These are phyloP conservation scores for Thinopyrum obtusiflorum DNA, from an alignment of 202 grass and related monocot species.

Conservation along the genomic window DNA sequence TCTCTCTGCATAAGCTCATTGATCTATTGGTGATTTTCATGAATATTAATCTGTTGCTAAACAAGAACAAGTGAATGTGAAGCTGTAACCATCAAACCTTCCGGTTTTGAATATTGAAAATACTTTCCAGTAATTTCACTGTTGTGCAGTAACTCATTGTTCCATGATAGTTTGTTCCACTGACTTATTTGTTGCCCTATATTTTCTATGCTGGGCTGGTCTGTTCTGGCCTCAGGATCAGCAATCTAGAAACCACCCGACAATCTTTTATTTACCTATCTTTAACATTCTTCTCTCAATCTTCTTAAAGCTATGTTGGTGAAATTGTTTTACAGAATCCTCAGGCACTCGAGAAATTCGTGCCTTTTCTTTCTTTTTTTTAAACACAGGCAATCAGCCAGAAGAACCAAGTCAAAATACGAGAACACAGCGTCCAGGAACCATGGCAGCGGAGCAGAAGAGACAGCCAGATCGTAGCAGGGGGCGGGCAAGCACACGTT, in stretches of 20 bases:
- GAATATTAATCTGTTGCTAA: slow-evolving; percentile 3
- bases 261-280: background rate
- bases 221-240: background rate
- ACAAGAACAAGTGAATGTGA: background rate
- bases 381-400: too few species aligned
- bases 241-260: background rate
- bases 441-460: too few species aligned
- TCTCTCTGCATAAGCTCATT: background rate
- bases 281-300: background rate
- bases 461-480: too few species aligned
- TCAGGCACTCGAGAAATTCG: too few species aligned
- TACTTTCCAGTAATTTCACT: background rate
- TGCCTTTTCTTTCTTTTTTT: too few species aligned
- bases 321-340: background rate
- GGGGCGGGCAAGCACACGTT: too few species aligned
- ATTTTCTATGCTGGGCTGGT: background rate
- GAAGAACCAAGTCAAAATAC: too few species aligned
- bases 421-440: too few species aligned
- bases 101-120: background rate
- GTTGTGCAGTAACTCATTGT: background rate
- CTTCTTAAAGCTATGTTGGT: background rate
- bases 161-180: background rate
- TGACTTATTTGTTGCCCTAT: background rate
- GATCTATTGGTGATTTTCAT: background rate
- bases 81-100: background rate